Percentiles rank a stretch among this genome's conserved stretches.
Evolutionary conservation across 176 grass and related monocot species (phyloP).

Genomic region (Themeda triandra): DNA sequence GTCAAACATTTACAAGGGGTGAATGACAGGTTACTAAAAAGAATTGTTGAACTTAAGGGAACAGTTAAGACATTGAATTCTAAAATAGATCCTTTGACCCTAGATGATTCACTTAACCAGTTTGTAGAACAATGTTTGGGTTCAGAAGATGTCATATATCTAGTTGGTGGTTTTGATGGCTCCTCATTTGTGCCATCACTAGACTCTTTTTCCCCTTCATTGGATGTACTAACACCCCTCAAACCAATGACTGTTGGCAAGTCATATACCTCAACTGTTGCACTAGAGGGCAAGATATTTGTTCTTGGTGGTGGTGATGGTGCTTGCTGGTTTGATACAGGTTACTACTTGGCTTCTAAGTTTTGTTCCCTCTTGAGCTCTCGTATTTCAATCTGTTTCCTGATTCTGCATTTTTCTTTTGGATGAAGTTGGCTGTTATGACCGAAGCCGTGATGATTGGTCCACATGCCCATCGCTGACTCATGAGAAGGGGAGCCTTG

Average conservation of each 20-base stretch:
- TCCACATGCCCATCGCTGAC: slow-evolving; percentile 37
- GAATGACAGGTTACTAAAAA: slow-evolving; percentile 42
- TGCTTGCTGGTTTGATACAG: slow-evolving; percentile 66
- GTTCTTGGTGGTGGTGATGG: slow-evolving; percentile 72
- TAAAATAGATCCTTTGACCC: slow-evolving; percentile 54
- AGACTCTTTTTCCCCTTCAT: slow-evolving; percentile 65
- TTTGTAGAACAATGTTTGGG: slow-evolving; percentile 73
- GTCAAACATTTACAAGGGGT: slow-evolving; percentile 31
- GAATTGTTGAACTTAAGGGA: slow-evolving; percentile 38
- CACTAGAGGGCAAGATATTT: slow-evolving; percentile 66
- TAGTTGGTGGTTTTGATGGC: slow-evolving; percentile 69
- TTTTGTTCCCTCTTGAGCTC: background rate
- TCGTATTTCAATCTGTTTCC: background rate
- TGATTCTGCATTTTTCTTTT: slow-evolving; percentile 23
- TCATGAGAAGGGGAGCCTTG: slow-evolving; percentile 57
- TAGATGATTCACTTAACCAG: slow-evolving; percentile 52
- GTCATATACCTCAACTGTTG: slow-evolving; percentile 60
- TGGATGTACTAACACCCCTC: slow-evolving; percentile 69
- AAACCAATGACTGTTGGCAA: slow-evolving; percentile 48
- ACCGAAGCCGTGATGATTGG: slow-evolving; percentile 62
- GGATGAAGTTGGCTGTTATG: slow-evolving; percentile 66
- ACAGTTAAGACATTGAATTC: slow-evolving; percentile 43
- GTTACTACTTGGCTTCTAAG: slow-evolving; percentile 33
- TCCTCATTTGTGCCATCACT: slow-evolving; percentile 51
- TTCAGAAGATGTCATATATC: slow-evolving; percentile 76